A percentile compares a stretch with the other conserved stretches of the same genome.
Evolutionary conservation across 2,329 filamentous ascomycete species (phyloP).

Genomic region (Ascochyta koolunga): DNA sequence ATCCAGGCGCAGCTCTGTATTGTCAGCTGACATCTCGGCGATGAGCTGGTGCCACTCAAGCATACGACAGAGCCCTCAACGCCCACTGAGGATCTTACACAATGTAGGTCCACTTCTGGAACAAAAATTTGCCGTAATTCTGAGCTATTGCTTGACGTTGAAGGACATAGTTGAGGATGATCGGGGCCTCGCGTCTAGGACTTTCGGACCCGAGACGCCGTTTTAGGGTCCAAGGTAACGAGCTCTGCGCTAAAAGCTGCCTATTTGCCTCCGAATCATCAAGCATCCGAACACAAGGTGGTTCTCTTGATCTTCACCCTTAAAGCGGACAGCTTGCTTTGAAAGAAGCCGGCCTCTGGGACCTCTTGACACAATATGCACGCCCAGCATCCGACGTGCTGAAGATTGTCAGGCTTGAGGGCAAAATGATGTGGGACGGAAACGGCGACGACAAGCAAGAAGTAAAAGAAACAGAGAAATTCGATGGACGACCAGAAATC

Average conservation of each 20-base stretch:
- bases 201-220: neutral
- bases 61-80: no score
- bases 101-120: no score
- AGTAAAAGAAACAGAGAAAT: constrained; percentile 37
- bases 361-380: constrained; percentile 57
- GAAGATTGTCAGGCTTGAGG: constrained; percentile 52
- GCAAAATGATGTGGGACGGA: constrained; percentile 40
- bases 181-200: neutral
- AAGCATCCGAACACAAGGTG: constrained; percentile 44
- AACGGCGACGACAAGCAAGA: constrained; percentile 47
- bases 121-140: no score
- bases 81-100: no score
- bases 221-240: neutral
- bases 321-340: constrained; percentile 59
- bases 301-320: constrained; percentile 60
- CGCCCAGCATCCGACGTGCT: constrained; percentile 61
- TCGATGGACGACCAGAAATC: constrained; percentile 54
- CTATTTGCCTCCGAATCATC: constrained; percentile 5
- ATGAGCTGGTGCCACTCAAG: no score
- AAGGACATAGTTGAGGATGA: neutral
- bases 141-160: neutral
- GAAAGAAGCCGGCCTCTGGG: constrained; percentile 57
- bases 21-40: no score
- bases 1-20: no score
- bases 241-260: neutral